These are phyloP conservation scores for Leccinum barrowsii DNA, from an alignment of 768 basidiomycete genomes.

Conservation along the genomic window DNA sequence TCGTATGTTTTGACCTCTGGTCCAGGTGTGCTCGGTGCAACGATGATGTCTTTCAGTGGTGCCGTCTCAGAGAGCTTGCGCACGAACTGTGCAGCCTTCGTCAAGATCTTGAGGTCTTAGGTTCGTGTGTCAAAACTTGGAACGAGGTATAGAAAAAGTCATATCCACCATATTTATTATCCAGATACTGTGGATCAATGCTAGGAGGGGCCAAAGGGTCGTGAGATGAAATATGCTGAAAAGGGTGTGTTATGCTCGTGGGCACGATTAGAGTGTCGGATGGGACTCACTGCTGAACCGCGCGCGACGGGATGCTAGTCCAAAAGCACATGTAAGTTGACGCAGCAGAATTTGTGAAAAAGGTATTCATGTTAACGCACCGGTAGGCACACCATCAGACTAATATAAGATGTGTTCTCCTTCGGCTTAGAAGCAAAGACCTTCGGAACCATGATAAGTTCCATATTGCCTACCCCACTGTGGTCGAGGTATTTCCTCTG, in stretches of 20 bases:
- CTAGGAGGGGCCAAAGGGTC: conserved; percentile 10
- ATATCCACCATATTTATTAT: conserved; percentile 12
- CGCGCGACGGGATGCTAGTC: conserved; percentile 17
- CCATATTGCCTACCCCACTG: conserved; percentile 11
- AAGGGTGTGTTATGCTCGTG: background rate
- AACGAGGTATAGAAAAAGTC: background rate
- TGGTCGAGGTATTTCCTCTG: conserved; percentile 7
- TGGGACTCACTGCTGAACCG: conserved; percentile 11
- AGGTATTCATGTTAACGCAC: conserved; percentile 1
- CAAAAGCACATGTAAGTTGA: background rate
- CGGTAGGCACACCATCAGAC: conserved; percentile 4
- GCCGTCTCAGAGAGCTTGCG: conserved; percentile 15
- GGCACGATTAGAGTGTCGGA: background rate
- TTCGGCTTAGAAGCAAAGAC: conserved; percentile 7
- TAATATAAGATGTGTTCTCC: conserved; percentile 12
- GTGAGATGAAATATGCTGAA: conserved; percentile 15
- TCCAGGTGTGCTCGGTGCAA: conserved; percentile 18
- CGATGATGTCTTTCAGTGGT: conserved; percentile 15
- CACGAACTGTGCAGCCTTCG: conserved; percentile 11
- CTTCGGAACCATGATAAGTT: conserved; percentile 18
- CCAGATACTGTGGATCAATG: conserved; percentile 13
- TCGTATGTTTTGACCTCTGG: conserved; percentile 17
- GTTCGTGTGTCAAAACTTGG: background rate
- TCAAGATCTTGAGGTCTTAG: conserved; percentile 15
- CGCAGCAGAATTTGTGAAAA: background rate